Conservation (phyloP, 1,139 yeast genomes). For the Kodamaea sp. region DNA sequence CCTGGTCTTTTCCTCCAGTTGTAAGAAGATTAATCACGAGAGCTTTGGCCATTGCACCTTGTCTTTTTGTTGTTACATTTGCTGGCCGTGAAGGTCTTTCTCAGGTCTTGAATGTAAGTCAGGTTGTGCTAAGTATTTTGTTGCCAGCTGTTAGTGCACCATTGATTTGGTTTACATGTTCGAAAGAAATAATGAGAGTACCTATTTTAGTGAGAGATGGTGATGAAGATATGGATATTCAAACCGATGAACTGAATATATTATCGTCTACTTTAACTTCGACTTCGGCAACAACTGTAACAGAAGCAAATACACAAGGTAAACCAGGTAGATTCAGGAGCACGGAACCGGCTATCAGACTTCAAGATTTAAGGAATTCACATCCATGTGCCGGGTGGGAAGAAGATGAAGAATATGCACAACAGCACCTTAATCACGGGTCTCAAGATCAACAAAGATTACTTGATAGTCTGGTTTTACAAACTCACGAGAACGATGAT, state of each 20-base stretch:
- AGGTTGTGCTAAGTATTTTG: constrained; percentile 79
- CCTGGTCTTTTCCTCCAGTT: constrained; percentile 86
- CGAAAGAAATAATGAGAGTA: constrained; percentile 74
- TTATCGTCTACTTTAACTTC: not conserved
- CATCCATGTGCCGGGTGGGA: constrained; percentile 49
- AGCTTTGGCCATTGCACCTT: constrained; percentile 82
- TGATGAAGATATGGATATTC: constrained; percentile 26
- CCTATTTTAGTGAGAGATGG: constrained; percentile 36
- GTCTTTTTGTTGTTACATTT: constrained; percentile 69
- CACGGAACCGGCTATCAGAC: constrained; percentile 41
- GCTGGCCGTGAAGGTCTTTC: constrained; percentile 87
- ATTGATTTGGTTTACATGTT: constrained; percentile 76
- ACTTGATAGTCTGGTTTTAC: not conserved
- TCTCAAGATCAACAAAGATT: constrained; percentile 1
- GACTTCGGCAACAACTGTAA: constrained; percentile 10
- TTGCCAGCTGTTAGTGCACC: constrained; percentile 92
- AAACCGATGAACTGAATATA: constrained; percentile 13
- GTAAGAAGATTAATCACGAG: constrained; percentile 80
- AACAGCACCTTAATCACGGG: constrained; percentile 17
- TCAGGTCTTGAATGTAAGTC: constrained; percentile 75
- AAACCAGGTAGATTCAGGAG: constrained; percentile 23
- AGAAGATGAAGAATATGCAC: constrained; percentile 30
- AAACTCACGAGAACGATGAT: not conserved
- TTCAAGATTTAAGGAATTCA: constrained; percentile 40
- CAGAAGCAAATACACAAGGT: constrained; percentile 1